Percentiles rank a stretch among this genome's conserved stretches.
These are phyloP conservation scores for Dictyostelium capitatum DNA, from an alignment of 78 protist genomes.

Conservation along the genomic window DNA sequence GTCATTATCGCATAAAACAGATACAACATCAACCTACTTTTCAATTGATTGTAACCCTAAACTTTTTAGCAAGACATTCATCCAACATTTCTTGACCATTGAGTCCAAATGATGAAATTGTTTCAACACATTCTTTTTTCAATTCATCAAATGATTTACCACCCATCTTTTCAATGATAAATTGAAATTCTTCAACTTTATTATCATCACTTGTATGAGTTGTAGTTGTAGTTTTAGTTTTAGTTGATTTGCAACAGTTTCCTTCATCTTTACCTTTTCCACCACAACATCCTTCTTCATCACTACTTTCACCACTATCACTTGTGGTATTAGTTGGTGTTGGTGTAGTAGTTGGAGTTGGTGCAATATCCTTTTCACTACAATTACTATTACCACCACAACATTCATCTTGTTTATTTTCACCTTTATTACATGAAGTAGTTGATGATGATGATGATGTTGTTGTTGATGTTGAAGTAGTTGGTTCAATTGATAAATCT, in stretches of 20 bases:
- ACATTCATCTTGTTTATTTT: neutral
- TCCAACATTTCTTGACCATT: constrained; percentile 23
- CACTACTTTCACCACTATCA: neutral
- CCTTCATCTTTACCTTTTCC: neutral
- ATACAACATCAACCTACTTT: neutral
- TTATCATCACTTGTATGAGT: neutral
- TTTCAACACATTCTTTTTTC: constrained; percentile 1
- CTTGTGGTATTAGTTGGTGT: neutral
- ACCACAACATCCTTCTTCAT: neutral
- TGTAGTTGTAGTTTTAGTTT: no score
- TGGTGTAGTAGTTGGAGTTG: neutral
- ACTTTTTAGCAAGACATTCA: neutral
- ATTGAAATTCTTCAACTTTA: neutral
- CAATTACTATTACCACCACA: neutral
- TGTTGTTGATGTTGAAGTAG: neutral
- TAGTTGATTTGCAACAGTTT: constrained; percentile 23
- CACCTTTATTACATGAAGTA: neutral
- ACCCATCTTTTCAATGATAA: neutral
- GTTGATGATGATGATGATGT: neutral
- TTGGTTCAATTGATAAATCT: neutral
- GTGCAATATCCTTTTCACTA: neutral
- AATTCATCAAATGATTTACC: constrained; percentile 8
- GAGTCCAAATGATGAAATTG: constrained; percentile 16
- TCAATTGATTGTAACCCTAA: constrained; percentile 20
- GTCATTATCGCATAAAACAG: no score